These are phyloP conservation scores for Ceratocystis alfenasii DNA, from an alignment of 2,329 filamentous ascomycete species.

Conservation along the genomic window DNA sequence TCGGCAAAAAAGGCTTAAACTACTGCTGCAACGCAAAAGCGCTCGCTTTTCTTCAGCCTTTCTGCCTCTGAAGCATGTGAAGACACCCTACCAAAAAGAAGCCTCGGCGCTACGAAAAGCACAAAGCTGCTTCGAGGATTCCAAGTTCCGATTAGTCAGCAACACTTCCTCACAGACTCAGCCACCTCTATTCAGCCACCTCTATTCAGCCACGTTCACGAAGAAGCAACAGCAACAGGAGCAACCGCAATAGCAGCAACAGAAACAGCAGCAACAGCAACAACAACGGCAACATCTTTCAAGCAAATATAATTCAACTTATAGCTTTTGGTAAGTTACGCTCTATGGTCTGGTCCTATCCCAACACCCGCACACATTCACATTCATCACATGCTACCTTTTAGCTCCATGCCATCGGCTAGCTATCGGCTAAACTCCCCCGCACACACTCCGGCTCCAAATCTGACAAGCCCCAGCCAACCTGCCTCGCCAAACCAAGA, in stretches of 20 bases:
- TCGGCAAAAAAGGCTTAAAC: not conserved
- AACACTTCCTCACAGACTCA: too few species aligned
- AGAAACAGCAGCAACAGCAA: too few species aligned
- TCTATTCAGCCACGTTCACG: not conserved
- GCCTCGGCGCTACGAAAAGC: not conserved
- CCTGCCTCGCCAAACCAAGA: too few species aligned
- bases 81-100: not conserved
- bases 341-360: not conserved
- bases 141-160: not conserved
- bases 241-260: too few species aligned
- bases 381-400: not conserved
- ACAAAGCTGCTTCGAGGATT: not conserved
- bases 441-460: not conserved
- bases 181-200: not conserved
- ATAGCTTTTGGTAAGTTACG: not conserved
- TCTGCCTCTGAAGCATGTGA: not conserved
- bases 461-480: not conserved
- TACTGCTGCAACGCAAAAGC: too few species aligned
- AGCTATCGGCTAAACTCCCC: conserved; percentile 12
- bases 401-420: not conserved
- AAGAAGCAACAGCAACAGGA: too few species aligned
- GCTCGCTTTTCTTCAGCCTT: too few species aligned
- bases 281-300: too few species aligned
- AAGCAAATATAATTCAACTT: too few species aligned
- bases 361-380: not conserved